Conservation (phyloP, 768 basidiomycete species). For the Russula earlei region DNA sequence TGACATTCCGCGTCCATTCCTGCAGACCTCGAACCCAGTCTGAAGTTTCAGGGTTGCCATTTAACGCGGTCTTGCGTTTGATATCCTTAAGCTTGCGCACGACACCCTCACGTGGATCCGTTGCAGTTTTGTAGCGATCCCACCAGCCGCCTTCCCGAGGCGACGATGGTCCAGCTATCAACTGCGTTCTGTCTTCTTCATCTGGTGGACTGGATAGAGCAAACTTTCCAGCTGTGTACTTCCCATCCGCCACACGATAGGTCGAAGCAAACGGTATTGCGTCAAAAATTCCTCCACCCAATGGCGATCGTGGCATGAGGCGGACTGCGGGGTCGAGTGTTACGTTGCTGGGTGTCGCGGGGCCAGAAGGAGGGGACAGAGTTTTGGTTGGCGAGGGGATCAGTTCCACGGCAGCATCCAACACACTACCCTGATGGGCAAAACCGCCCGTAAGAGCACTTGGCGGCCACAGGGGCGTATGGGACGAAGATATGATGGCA, state of each 20-base stretch:
- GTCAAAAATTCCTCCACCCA: constrained; percentile 40
- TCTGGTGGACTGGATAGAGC: constrained; percentile 54
- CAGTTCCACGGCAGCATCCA: constrained; percentile 31
- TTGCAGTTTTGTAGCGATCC: constrained; percentile 45
- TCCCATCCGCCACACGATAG: constrained; percentile 57
- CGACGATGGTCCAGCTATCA: constrained; percentile 5
- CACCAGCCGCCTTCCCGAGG: constrained; percentile 41
- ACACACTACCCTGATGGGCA: constrained; percentile 20
- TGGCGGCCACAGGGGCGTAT: constrained; percentile 26
- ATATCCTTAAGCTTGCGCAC: constrained; percentile 59
- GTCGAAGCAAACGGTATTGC: constrained; percentile 64
- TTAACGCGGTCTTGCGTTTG: constrained; percentile 47
- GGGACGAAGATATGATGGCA: constrained; percentile 26
- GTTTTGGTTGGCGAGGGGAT: constrained; percentile 44
- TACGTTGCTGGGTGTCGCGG: constrained; percentile 5
- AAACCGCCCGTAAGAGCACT: constrained; percentile 18
- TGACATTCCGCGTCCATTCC: constrained; percentile 36
- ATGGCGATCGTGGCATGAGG: constrained; percentile 17
- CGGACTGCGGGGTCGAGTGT: constrained; percentile 20
- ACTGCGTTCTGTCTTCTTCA: constrained; percentile 28
- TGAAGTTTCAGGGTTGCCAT: constrained; percentile 31
- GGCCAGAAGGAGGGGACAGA: constrained; percentile 27
- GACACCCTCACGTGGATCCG: constrained; percentile 65
- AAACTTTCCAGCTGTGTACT: constrained; percentile 71
- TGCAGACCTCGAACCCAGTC: constrained; percentile 36